Percentiles rank a stretch among this genome's conserved stretches.
These are phyloP conservation scores for Eucalyptus rudis DNA, from an alignment of 345 rosid species.

Conservation along the genomic window DNA sequence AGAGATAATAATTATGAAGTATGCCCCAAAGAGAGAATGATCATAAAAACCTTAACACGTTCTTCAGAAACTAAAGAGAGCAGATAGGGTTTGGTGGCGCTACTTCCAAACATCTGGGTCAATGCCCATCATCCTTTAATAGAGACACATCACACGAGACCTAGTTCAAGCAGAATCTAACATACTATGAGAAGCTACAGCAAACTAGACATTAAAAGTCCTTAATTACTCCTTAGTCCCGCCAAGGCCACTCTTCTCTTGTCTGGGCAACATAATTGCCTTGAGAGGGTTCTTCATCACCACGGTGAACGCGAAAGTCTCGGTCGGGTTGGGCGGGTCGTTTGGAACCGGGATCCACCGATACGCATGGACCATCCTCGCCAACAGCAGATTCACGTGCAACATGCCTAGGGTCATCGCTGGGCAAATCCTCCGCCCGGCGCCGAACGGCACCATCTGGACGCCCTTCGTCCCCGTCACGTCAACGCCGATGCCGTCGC, in stretches of 20 bases:
- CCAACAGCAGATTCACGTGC: constrained; percentile 63
- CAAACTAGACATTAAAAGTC: neutral
- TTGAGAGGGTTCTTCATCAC: constrained; percentile 85
- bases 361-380: constrained; percentile 75
- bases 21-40: neutral
- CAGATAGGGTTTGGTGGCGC: neutral
- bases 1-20: neutral
- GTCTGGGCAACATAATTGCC: constrained; percentile 50
- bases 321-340: constrained; percentile 64
- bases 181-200: neutral
- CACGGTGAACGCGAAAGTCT: constrained; percentile 86
- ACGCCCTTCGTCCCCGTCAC: constrained; percentile 76
- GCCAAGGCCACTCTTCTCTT: neutral
- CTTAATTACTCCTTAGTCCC: neutral
- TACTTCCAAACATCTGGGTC: neutral
- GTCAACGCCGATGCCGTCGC: constrained; percentile 75
- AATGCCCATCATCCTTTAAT: neutral
- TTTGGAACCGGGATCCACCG: constrained; percentile 60
- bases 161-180: neutral
- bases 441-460: constrained; percentile 84
- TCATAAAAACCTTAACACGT: neutral
- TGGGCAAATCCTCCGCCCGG: constrained; percentile 89
- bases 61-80: neutral
- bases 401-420: constrained; percentile 69
- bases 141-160: neutral